Conservation (phyloP, 1,284 basidiomycete genomes). For the Erythrobasidium hasegawianum region DNA sequence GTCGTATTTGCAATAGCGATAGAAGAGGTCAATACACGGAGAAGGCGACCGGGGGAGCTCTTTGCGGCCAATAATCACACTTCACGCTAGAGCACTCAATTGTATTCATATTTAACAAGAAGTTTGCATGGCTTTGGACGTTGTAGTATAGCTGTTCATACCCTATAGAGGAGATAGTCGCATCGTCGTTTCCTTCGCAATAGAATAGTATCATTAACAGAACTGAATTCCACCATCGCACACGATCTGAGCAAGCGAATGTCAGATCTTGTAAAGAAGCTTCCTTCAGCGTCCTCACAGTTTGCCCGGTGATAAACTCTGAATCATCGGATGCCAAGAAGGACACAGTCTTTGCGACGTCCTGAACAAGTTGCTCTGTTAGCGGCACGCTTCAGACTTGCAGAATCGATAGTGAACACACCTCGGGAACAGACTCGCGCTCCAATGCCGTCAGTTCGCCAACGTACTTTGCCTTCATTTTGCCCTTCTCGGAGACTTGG, state of each 20-base stretch:
- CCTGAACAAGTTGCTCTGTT: constrained; percentile 7
- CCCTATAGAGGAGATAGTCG: no score
- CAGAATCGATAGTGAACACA: neutral
- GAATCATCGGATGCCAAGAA: constrained; percentile 34
- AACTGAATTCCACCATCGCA: constrained; percentile 34
- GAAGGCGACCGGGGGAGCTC: no score
- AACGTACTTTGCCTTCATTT: constrained; percentile 30
- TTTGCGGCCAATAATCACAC: no score
- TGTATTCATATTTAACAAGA: no score
- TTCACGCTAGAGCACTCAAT: no score
- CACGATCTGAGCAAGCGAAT: constrained; percentile 4
- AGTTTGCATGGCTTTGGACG: no score
- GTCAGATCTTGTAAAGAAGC: neutral
- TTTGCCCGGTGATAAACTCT: constrained; percentile 35
- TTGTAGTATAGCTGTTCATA: no score
- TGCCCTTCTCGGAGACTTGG: constrained; percentile 8
- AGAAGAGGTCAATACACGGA: no score
- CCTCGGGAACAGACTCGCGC: constrained; percentile 25
- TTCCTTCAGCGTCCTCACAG: neutral
- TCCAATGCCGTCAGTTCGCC: constrained; percentile 25
- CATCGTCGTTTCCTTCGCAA: no score
- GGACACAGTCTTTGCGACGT: constrained; percentile 29
- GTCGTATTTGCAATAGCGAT: no score
- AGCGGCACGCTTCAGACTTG: neutral
- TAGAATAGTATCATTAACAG: constrained; percentile 14